Evolutionary conservation across 148 eudicot species (phyloP).

Genomic region (Camellia japonica): DNA sequence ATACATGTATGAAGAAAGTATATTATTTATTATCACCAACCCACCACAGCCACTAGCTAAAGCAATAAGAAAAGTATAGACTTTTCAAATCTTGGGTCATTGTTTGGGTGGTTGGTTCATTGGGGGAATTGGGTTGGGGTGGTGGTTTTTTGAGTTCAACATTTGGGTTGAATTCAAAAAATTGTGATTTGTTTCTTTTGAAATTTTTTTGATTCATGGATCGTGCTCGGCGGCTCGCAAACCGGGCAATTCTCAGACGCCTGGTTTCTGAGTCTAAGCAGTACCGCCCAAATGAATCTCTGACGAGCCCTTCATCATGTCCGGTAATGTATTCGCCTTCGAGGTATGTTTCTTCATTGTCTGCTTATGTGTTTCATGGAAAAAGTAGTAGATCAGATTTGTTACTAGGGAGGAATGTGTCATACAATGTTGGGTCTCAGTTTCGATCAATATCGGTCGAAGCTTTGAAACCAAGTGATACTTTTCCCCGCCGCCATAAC

Average conservation of each 20-base stretch:
- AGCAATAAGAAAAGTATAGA: background rate
- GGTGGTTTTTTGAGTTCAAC: background rate
- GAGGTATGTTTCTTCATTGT: constrained; percentile 71
- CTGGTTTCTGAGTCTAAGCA: constrained; percentile 51
- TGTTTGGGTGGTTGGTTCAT: too few species aligned
- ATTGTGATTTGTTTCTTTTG: background rate
- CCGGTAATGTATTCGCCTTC: constrained; percentile 27
- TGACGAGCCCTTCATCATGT: constrained; percentile 8
- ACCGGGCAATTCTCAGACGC: constrained; percentile 54
- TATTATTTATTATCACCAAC: constrained; percentile 26
- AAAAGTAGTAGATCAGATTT: constrained; percentile 20
- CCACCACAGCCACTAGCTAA: constrained; percentile 28
- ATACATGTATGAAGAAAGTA: background rate
- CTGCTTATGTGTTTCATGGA: constrained; percentile 32
- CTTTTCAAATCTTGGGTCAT: background rate
- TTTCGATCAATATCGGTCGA: constrained; percentile 69
- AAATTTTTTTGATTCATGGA: constrained; percentile 48
- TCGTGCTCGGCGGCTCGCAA: constrained; percentile 71
- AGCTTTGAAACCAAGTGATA: constrained; percentile 77
- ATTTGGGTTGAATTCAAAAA: background rate
- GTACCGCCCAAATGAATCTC: constrained; percentile 24
- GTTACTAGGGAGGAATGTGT: constrained; percentile 25
- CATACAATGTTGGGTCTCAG: constrained; percentile 28
- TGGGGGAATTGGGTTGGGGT: background rate
- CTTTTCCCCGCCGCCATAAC: constrained; percentile 84